Evolutionary conservation across 2,329 filamentous ascomycete genomes (phyloP), one percentile per base, ranked within the genome.

Genomic region (Graphiopsis chlorocephala): DNA sequence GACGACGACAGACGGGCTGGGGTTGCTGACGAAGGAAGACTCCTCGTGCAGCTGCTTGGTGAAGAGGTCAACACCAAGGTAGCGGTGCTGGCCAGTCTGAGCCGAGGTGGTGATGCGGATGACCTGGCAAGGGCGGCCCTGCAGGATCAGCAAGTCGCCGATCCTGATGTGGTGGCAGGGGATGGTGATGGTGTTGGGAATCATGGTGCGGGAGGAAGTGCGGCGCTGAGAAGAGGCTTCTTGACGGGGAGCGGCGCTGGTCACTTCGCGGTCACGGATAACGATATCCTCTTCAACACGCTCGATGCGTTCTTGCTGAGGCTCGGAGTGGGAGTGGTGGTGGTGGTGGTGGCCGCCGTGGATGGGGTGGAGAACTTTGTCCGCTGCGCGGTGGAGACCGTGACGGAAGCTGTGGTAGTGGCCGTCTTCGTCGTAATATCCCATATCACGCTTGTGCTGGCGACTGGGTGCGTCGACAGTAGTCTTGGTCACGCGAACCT

Each of bases 101-200:
- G 92, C 87, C 65, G 94, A 98, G 82, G 93, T 97, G 73, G 93
- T 97, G 89, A 99, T 97, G 80, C 94, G 94, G 86, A 99, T 99
- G 81, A 99, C 94, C 88, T 99, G 95, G 91, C 93, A 98, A 77
- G 95, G 93, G 75, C 95, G 94, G 80, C 94, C 94, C 87, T 99
- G 95, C 72, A 99, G 92, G 85, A 98, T 96, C 83, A 99, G 83
- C 83, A 99, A 91, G 83, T 99, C 95, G 81, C 95, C 95, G 75
- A 98, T 91, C 84, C 95, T 95, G 84, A 99, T 94, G 87, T 98
- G 96, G 88, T 99, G 92, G 90, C 93, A 97, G 71, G 96, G 95
- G 81, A 99, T 97, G 78, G 93, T 94, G 80, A 98, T 93, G 74
- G 92, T 96, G 86, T 95, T 93, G 78, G 89, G 85, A 64, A 58